phyloP scores from a whole-genome alignment of 108 stramenopile genomes.

The Nitzschia palea region DNA sequence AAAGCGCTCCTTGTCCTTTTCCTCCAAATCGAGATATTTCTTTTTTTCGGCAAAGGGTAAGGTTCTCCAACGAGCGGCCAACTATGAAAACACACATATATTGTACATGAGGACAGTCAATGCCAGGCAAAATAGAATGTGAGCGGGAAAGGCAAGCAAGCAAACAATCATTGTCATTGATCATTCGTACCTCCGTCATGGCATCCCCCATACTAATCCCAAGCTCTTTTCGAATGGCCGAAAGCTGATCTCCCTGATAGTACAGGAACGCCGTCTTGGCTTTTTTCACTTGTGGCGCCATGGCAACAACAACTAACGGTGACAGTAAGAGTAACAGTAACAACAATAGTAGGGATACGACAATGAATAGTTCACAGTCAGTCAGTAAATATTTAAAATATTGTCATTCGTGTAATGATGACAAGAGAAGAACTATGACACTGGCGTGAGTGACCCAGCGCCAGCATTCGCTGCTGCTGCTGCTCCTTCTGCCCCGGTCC shows the following conservation, averaged over 20 bases:
- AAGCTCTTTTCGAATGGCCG: slow-evolving; percentile 60
- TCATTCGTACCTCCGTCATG: slow-evolving; percentile 75
- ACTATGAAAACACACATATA: slow-evolving; percentile 26
- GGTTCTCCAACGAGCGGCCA: slow-evolving; percentile 74
- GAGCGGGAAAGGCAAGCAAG: too few species aligned
- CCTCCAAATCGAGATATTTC: slow-evolving; percentile 63
- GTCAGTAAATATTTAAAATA: neutral
- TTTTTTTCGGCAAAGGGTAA: slow-evolving; percentile 37
- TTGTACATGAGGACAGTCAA: too few species aligned
- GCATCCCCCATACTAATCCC: slow-evolving; percentile 77
- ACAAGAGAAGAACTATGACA: too few species aligned
- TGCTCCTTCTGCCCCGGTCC: too few species aligned
- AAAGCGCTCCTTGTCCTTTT: slow-evolving; percentile 69
- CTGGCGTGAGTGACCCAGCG: too few species aligned
- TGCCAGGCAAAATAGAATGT: too few species aligned
- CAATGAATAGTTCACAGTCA: neutral
- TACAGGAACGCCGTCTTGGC: slow-evolving; percentile 84
- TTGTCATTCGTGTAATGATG: too few species aligned
- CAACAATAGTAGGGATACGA: neutral
- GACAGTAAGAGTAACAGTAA: neutral
- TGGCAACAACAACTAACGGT: slow-evolving; percentile 1
- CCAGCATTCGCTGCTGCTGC: too few species aligned
- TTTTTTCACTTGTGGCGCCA: slow-evolving; percentile 55
- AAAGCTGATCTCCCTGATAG: slow-evolving; percentile 72
- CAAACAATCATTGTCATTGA: too few species aligned